A percentile compares a stretch with the other conserved stretches of the same genome.
These are phyloP conservation scores for Agrocybe praecox DNA, from an alignment of 768 basidiomycete genomes.

Conservation along the genomic window DNA sequence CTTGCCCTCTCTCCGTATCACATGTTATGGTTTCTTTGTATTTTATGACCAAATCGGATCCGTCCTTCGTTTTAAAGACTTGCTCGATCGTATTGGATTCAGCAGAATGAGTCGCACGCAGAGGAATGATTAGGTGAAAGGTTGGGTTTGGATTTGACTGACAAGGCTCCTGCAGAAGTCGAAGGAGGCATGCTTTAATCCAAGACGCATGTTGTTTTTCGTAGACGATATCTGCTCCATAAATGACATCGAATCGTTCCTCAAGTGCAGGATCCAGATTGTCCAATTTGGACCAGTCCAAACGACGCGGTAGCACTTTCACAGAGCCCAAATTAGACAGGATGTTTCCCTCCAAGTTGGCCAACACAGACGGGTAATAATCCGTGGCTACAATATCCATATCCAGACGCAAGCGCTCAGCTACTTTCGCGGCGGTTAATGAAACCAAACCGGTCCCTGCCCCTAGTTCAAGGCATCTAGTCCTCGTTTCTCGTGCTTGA, in stretches of 20 bases:
- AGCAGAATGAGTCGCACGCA: slow-evolving; percentile 60
- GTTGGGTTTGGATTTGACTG: slow-evolving; percentile 15
- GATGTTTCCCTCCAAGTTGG: slow-evolving; percentile 69
- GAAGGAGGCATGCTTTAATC: slow-evolving; percentile 64
- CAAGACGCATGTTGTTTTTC: slow-evolving; percentile 69
- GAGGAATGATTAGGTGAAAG: slow-evolving; percentile 81
- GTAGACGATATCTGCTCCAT: slow-evolving; percentile 87
- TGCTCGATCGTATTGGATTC: slow-evolving; percentile 64
- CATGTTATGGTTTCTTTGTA: slow-evolving; percentile 58
- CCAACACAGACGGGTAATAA: slow-evolving; percentile 73
- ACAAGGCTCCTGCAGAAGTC: slow-evolving; percentile 43
- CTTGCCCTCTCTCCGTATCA: slow-evolving; percentile 42
- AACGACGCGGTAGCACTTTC: slow-evolving; percentile 22
- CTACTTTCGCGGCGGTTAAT: slow-evolving; percentile 53
- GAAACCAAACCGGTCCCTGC: slow-evolving; percentile 86
- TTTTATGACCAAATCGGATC: slow-evolving; percentile 45
- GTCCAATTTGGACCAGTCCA: slow-evolving; percentile 65
- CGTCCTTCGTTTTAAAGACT: slow-evolving; percentile 40
- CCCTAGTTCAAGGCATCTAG: slow-evolving; percentile 76
- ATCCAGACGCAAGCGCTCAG: slow-evolving; percentile 22
- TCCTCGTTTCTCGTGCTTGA: neutral
- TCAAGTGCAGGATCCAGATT: slow-evolving; percentile 25
- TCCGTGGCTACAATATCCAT: slow-evolving; percentile 68
- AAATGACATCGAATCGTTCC: slow-evolving; percentile 63
- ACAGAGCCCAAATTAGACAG: slow-evolving; percentile 47